These are phyloP conservation scores for Alternaria arbusti DNA, from an alignment of 2,329 filamentous ascomycete genomes.

Conservation along the genomic window DNA sequence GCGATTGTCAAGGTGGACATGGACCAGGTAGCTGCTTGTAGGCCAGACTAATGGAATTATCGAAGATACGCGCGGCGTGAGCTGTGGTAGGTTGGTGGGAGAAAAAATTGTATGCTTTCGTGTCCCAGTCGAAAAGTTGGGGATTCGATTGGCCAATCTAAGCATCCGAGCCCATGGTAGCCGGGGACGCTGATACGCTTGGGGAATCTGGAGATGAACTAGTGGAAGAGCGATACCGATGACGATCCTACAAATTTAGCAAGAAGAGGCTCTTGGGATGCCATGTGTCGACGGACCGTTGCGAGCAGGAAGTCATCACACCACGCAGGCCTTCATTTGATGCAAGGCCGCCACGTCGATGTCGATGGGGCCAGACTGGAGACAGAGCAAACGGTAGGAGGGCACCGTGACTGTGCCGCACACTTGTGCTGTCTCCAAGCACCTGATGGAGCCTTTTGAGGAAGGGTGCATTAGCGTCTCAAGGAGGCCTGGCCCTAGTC, in stretches of 20 bases:
- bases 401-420: slow-evolving; percentile 21
- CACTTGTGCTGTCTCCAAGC: slow-evolving; percentile 21
- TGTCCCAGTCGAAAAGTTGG: neutral
- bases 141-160: slow-evolving; percentile 8
- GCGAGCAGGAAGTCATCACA: neutral
- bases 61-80: neutral
- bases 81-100: slow-evolving; percentile 6
- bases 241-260: neutral
- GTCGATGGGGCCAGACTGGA: slow-evolving; percentile 13
- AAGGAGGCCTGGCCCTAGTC: slow-evolving; percentile 17
- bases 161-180: slow-evolving; percentile 21
- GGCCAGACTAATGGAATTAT: neutral
- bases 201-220: slow-evolving; percentile 16
- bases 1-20: neutral
- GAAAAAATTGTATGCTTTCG: neutral
- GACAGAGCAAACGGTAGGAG: slow-evolving; percentile 22
- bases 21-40: slow-evolving; percentile 8
- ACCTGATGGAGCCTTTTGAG: slow-evolving; percentile 25
- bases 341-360: slow-evolving; percentile 38
- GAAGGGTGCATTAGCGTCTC: slow-evolving; percentile 30
- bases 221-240: slow-evolving; percentile 8
- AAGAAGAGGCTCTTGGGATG: slow-evolving; percentile 14
- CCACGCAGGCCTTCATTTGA: slow-evolving; percentile 20
- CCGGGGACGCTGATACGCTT: slow-evolving; percentile 11
- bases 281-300: slow-evolving; percentile 4